Base-by-base conservation (phyloP, 192 early-diverging fungal genomes). In the Dissophora globulifera region DNA sequence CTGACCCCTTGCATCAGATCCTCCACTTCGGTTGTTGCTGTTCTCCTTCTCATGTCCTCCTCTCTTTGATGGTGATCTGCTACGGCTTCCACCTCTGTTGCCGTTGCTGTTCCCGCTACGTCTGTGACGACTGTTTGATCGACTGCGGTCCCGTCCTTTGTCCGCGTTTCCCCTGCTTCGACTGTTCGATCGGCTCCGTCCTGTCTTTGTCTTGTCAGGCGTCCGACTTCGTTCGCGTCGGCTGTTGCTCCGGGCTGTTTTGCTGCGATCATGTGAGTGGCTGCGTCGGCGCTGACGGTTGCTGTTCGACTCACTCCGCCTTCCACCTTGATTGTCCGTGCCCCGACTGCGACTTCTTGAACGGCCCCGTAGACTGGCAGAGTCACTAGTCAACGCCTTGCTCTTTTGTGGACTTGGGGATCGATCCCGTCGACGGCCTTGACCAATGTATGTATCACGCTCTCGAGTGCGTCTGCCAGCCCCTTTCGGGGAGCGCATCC, bases 151-250 rank as follows among this genome's bases (percentile, higher is more conserved):
- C 23, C 48, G 47, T 8, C 33, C 35, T 10, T 31, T 50, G 8
- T 50, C 50, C 10, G 9, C 22, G 25, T 62, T 35, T 12, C 33
- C 35, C 10, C 41, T 20, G 22, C 33, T 43, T 25, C 40, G 50
- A 23, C 50, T 63, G 8, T 53, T 51, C 15, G 62, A 65, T 26
- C 62, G 62, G 38, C 62, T 55, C 3, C 51, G 41, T 30, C 40
- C 38, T n/a, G n/a, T n/a, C n/a, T n/a, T n/a, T n/a, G 26, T 31
- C 12, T 30, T 32, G 17, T 20, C 51, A 9, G 51, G 63, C 5
- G 63, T 56, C 8, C 16, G 63, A 26, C 63, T 66, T 1, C 52
- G 63, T 15, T 23, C 50, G 3, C 50, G 52, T 0, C 63, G 52
- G n/a, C 15, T n/a, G 31, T 35, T 25, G 15, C 63, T 22, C 9